phyloP scores from a whole-genome alignment of 2,329 filamentous ascomycete species.

The Graphilbum fragrans region DNA sequence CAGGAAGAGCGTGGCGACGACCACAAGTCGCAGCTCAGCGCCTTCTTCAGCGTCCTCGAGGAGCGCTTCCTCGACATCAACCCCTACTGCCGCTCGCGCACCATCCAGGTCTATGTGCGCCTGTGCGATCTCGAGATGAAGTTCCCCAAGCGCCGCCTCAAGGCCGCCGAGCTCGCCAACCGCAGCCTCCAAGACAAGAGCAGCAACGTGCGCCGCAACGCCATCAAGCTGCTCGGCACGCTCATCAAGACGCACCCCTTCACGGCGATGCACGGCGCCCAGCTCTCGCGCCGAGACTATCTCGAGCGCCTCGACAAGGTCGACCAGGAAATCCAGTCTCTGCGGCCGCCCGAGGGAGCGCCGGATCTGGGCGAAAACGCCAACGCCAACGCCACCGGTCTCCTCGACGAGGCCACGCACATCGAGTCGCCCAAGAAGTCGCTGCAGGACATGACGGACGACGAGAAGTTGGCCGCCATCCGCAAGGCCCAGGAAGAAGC shows the following conservation, averaged over 20 bases:
- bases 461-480: constrained; percentile 60
- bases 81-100: constrained; percentile 84
- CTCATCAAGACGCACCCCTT: constrained; percentile 93
- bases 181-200: constrained; percentile 94
- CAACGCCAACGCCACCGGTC: constrained; percentile 56
- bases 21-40: constrained; percentile 87
- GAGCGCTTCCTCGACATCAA: constrained; percentile 95
- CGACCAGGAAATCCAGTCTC: constrained; percentile 65
- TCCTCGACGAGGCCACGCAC: constrained; percentile 84
- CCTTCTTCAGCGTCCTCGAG: constrained; percentile 93
- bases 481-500: constrained; percentile 77
- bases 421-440: constrained; percentile 57
- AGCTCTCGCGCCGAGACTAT: constrained; percentile 80
- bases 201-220: constrained; percentile 90
- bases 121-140: constrained; percentile 93
- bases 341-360: constrained; percentile 66
- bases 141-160: constrained; percentile 83
- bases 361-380: constrained; percentile 61
- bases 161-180: constrained; percentile 74
- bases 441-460: constrained; percentile 57
- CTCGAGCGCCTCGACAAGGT: constrained; percentile 68
- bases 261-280: constrained; percentile 77
- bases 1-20: constrained; percentile 87
- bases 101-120: constrained; percentile 85
- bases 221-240: constrained; percentile 80